phyloP scores from a whole-genome alignment of 176 grass and related monocot species.

The Oropetium thomaeum region DNA sequence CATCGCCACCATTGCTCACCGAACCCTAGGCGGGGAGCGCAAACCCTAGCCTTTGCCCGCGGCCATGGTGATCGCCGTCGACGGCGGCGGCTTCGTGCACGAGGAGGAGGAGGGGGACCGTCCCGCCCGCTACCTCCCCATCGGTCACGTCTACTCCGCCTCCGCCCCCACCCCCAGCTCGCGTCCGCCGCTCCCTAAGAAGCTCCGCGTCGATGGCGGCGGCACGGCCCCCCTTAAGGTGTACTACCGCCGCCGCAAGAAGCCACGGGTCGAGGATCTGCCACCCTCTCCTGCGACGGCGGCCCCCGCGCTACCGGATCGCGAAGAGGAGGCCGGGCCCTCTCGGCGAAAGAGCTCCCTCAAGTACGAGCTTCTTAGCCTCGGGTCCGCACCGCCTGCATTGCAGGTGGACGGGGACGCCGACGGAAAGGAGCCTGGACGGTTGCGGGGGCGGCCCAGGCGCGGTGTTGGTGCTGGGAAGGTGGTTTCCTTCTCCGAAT shows the following conservation, averaged over 20 bases:
- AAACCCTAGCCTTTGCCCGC: constrained; percentile 27
- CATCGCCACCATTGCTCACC: constrained; percentile 6
- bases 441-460: constrained; percentile 19
- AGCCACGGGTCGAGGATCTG: constrained; percentile 31
- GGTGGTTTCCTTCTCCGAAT: constrained; percentile 13
- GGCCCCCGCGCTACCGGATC: background rate
- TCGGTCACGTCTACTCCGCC: constrained; percentile 81
- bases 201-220: constrained; percentile 15
- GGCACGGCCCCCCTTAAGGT: constrained; percentile 29
- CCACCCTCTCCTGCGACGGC: background rate
- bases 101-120: constrained; percentile 44
- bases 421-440: background rate
- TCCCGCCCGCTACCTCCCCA: constrained; percentile 66
- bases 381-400: constrained; percentile 36
- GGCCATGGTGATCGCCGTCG: constrained; percentile 69
- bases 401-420: constrained; percentile 17
- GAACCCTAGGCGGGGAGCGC: constrained; percentile 30
- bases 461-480: constrained; percentile 13
- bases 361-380: constrained; percentile 48
- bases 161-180: constrained; percentile 41
- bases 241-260: constrained; percentile 47
- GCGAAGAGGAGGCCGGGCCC: background rate
- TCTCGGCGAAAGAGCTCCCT: constrained; percentile 36
- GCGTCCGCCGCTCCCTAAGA: constrained; percentile 42
- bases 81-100: constrained; percentile 46